Conservation (phyloP, 2,329 filamentous ascomycete genomes). For the Microsporum ferrugineum region DNA sequence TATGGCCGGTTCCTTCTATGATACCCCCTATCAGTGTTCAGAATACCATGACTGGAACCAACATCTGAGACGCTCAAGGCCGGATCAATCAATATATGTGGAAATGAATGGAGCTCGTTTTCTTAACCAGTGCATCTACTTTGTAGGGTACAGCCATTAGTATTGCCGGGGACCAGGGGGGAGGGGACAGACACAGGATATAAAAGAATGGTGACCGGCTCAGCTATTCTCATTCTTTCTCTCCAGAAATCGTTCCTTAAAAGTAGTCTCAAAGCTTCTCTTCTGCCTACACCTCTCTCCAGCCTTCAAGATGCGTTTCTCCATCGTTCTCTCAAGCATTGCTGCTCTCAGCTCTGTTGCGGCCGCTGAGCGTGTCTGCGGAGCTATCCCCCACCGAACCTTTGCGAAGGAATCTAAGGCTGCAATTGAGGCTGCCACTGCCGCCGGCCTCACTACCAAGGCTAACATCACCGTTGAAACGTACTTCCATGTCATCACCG, state of each 20-base stretch:
- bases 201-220: background rate
- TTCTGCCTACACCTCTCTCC: background rate
- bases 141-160: background rate
- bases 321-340: conserved; percentile 3
- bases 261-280: background rate
- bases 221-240: background rate
- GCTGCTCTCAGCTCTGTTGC: conserved; percentile 7
- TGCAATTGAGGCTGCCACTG: background rate
- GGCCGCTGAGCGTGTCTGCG: background rate
- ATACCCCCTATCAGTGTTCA: background rate
- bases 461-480: conserved; percentile 27
- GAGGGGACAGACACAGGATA: background rate
- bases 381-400: conserved; percentile 1
- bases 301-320: conserved; percentile 8
- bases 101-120: background rate
- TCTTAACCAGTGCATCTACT: background rate
- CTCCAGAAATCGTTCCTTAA: background rate
- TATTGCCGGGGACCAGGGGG: background rate
- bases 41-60: background rate
- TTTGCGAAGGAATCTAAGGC: background rate
- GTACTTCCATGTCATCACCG: conserved; percentile 37
- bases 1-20: background rate
- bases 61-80: background rate
- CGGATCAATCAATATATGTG: background rate
- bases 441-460: background rate